Base-by-base conservation (phyloP, 1,139 yeast species). In the Trichomonascaceae sp. region DNA sequence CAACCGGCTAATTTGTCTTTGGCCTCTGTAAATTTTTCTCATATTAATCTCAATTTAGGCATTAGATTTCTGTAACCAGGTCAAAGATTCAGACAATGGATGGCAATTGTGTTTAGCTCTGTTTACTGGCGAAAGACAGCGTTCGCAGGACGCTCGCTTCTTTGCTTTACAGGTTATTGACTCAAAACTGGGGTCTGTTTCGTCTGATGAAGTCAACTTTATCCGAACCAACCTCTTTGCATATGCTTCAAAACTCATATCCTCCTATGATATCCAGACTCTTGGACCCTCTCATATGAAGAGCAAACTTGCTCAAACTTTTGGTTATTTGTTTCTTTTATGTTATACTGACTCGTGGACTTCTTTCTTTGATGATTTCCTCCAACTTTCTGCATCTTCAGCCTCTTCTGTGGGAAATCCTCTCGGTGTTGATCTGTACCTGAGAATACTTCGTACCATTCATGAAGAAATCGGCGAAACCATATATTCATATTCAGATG, bases 381-480 rank as follows among this genome's bases (percentile, higher is more conserved):
- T 84, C 52, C 52, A 49, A 22, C 58, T 63, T 27, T 58, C 64
- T 53, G 63, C 66, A 39, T 62, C 69, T 56, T 55, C 55, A 1
- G 54, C 56, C 19, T 52, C 59, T 20, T 55, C 58, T 13, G 57
- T 64, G 63, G 66, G 70, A 54, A 75, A 79, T 54, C 74, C 75
- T 43, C 64, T 79, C 10, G 88, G 87, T 3, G 76, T 84, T 13
- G 98, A 91, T 66, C 82, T 87, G 69, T 90, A 86, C 67, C 71
- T 87, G 47, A 79, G 97, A 63, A 79, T 89, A 15, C 73, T 90
- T 55, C 71, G 84, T 49, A 81, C 87, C 27, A 82, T 93, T 57
- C 97, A 95, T 67, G 84, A 84, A 50, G 97, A 91, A 70, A 89
- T 95, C 60, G 99, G 96, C 32, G 99, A 95, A 69, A 93, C 87